phyloP scores from a whole-genome alignment of 228 moss, liverwort and hornwort genomes.

The Sphagnum magellanicum region DNA sequence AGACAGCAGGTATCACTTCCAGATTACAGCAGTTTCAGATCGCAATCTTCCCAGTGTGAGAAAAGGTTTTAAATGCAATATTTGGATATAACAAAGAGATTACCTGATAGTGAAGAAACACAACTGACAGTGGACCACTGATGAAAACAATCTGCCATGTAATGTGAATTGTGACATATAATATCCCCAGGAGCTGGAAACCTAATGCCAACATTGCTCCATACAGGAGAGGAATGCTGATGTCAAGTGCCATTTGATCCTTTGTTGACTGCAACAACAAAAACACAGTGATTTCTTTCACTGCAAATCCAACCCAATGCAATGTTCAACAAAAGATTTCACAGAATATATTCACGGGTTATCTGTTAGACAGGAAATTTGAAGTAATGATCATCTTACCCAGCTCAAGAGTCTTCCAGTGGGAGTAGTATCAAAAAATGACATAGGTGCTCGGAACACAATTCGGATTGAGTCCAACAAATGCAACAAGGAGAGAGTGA shows the following conservation, averaged over 20 bases:
- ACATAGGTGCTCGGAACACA: slow-evolving; percentile 77
- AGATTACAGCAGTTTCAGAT: no score
- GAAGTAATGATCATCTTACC: slow-evolving; percentile 22
- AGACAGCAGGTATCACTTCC: no score
- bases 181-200: slow-evolving; percentile 34
- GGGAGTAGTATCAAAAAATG: slow-evolving; percentile 87
- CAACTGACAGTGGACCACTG: slow-evolving; percentile 15
- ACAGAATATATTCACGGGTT: no score
- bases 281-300: no score
- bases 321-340: no score
- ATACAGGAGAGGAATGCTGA: slow-evolving; percentile 15
- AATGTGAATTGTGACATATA: slow-evolving; percentile 21
- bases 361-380: not conserved
- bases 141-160: slow-evolving; percentile 26
- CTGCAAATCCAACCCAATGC: no score
- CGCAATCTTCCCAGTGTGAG: no score
- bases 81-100: no score
- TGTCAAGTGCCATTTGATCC: slow-evolving; percentile 29
- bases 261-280: slow-evolving; percentile 16
- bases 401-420: slow-evolving; percentile 73
- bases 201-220: slow-evolving; percentile 18
- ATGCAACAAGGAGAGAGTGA: slow-evolving; percentile 23
- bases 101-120: slow-evolving; percentile 22
- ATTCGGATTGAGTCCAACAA: slow-evolving; percentile 51
- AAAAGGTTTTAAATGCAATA: no score